Evolutionary conservation across 495 filamentous ascomycete species (phyloP), one percentile per base, ranked within the genome.

Genomic region (Aspergillus affinis): DNA sequence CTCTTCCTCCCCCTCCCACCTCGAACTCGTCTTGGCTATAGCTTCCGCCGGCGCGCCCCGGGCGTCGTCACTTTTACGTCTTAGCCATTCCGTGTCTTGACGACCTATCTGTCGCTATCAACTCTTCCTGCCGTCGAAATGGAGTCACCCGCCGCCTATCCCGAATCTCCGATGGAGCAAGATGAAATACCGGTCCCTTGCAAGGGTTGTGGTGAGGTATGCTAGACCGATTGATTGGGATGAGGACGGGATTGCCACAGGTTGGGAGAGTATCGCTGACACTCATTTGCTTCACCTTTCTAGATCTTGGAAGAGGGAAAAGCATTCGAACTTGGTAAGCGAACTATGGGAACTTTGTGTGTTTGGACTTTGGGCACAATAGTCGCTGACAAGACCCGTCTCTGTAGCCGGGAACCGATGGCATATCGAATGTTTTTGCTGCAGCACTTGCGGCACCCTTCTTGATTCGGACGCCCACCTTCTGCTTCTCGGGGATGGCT

Each of bases 351-450:
- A 48, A 50, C 23, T 64, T 54, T 56, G 17, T 54, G 15, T 41
- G 48, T 48, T 10, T 32, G 23, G 13, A 26, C 18, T 4, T 30
- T 30, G 30, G 30, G 30, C 13, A 4, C 13, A 48, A 54, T 30
- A 51, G 18, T 36, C 12, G 46, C 60, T 64, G 48, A 62, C 61
- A 46, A 29, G 60, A 36, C 48, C 69, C 59, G 19, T 52, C 51
- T 51, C 52, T 44, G 21, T 69, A 97, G 94, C 94, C 72, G 93
- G 94, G 58, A 97, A 97, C 71, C 87, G 94, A 83, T 98, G 94
- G 94, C 94, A 98, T 82, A 92, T 99, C 69, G 91, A 98, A 75
- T 99, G 95, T 81, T 99, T 99, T 75, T 89, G 93, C 67, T 99
- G 95, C 81, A 96, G 96, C 72, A 95, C 90, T 54, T 98, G 94